Conservation (phyloP, 2,329 filamentous ascomycete genomes). For the Leptographium radiaticola region DNA sequence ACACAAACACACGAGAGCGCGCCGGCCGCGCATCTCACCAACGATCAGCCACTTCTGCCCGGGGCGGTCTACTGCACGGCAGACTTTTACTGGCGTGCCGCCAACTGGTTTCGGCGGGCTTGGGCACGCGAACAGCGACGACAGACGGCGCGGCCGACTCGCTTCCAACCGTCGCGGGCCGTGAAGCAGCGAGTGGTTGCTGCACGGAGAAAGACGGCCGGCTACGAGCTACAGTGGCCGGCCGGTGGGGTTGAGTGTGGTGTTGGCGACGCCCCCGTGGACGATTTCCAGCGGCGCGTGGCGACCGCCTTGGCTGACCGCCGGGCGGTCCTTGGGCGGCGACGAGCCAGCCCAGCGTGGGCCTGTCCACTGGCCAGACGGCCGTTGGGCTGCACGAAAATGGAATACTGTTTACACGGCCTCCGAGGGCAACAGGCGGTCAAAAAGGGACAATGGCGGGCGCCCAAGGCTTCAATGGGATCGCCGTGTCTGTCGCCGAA, state of each 20-base stretch:
- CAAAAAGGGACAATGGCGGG: neutral
- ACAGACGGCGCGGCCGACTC: neutral
- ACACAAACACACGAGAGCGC: neutral
- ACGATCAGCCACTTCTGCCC: neutral
- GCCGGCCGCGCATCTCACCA: neutral
- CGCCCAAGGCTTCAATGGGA: neutral
- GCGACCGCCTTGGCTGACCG: neutral
- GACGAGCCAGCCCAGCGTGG: neutral
- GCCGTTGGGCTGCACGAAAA: neutral
- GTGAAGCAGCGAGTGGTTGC: neutral
- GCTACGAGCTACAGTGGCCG: neutral
- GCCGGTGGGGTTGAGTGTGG: neutral
- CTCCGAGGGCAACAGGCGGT: neutral
- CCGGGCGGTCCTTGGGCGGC: neutral
- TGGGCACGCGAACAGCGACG: neutral
- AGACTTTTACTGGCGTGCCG: neutral
- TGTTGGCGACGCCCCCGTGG: neutral
- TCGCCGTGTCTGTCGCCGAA: neutral
- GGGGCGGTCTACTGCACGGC: slow-evolving; percentile 1
- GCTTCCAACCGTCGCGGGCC: slow-evolving; percentile 1
- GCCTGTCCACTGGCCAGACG: neutral
- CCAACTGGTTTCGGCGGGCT: slow-evolving; percentile 2
- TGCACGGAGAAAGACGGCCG: neutral
- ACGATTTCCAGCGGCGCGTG: neutral
- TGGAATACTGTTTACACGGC: slow-evolving; percentile 3